Base-by-base conservation (phyloP, 148 eudicot species). In the Cornus florida region DNA sequence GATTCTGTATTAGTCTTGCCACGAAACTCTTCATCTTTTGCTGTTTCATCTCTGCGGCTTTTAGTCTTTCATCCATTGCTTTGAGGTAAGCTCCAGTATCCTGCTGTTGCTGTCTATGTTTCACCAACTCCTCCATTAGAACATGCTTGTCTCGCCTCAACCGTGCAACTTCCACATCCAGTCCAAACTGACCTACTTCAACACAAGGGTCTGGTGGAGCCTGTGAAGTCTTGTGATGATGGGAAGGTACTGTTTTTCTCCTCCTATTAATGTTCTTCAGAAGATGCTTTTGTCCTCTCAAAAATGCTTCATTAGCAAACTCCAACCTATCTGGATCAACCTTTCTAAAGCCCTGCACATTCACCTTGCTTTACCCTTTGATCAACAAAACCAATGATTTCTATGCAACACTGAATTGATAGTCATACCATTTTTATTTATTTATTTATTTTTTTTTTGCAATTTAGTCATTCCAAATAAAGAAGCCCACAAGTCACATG, bases 21-120 rank as follows among this genome's bases (percentile, higher is more conserved):
- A 87, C 67, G 83, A 89, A 89, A 10, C 33, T 74, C 87, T 86
- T 83, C 78, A 84, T 89, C 13, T 89, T 83, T 73, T 84, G 82
- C 62, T 89, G 90, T 48, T 85, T 87, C 20, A 73, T 56, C 72
- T 89, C 92, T 23, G 86, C 82, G 28, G 82, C 83, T 77, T 23
- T 76, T 7, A 89, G 75, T 75, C 79, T 87, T 64, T 77, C 68
- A 69, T 89, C 92, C 79, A 89, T 82, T n/a, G 77, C 59, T 71
- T 75, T 80, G 16, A 87, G 76, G 64, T 82, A 72, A 10, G 86
- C 28, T 66, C 70, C 82, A 3, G 86, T 82, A 66, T 41, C 78
- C 64, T 86, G 89, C 53, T 89, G 90, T 20, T 89, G 90, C 28
- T 87, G 92, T 46, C 86, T 78, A 8, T 87, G 86, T 67, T 82